Evolutionary conservation across 306 rosid species (phyloP).

Genomic region (Pyrus bretschneideri): DNA sequence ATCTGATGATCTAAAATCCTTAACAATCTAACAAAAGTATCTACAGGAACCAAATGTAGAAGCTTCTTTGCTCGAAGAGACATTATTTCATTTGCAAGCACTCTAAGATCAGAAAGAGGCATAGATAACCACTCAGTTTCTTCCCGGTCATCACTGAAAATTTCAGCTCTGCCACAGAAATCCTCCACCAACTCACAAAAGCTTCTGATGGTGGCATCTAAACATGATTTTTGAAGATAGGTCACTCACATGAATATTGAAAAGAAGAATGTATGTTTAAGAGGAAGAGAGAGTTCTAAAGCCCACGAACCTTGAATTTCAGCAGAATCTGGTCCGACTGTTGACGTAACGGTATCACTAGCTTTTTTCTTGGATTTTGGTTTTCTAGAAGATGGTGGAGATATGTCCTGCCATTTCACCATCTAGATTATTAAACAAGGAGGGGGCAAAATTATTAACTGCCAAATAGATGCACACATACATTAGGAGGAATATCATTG

Average conservation of each 20-base stretch:
- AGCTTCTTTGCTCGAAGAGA: conserved; percentile 71
- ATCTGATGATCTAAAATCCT: conserved; percentile 90
- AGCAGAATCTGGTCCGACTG: conserved; percentile 40
- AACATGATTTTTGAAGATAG: conserved; percentile 15
- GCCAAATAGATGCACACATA: conserved; percentile 28
- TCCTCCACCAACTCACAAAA: conserved; percentile 70
- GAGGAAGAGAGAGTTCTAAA: conserved; percentile 13
- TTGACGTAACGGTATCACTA: conserved; percentile 31
- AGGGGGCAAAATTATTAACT: conserved; percentile 5
- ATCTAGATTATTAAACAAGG: conserved; percentile 22
- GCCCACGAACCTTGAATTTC: conserved; percentile 66
- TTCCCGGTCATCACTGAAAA: conserved; percentile 62
- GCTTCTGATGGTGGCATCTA: conserved; percentile 55
- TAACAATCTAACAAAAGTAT: conserved; percentile 70
- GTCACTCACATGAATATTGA: conserved; percentile 7
- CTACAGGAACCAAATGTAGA: conserved; percentile 72
- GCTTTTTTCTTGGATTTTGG: conserved; percentile 67
- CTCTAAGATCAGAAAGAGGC: conserved; percentile 74
- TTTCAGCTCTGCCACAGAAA: conserved; percentile 73
- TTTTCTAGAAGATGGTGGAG: conserved; percentile 62
- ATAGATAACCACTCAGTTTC: conserved; percentile 85
- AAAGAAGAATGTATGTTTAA: not conserved
- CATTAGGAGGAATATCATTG: conserved; percentile 41
- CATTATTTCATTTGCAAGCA: conserved; percentile 78
- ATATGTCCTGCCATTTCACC: conserved; percentile 54